Base-by-base conservation (phyloP, 208 protist genomes). In the Crithidia bombi region DNA sequence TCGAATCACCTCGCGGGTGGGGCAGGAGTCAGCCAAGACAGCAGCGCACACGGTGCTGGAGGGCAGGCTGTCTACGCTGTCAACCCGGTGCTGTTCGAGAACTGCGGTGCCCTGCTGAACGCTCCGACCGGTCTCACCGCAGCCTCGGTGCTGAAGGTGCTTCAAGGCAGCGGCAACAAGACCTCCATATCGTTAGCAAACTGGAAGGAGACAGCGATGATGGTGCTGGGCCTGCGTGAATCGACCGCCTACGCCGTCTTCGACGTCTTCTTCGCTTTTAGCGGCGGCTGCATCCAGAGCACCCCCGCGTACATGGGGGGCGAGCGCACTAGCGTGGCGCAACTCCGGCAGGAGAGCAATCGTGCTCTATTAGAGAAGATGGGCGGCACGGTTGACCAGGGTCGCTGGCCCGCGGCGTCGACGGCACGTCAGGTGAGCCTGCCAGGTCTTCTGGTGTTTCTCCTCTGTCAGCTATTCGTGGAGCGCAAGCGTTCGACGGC, bases 211-310 rank as follows among this genome's bases (percentile, higher is more conserved):
- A 80, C 91, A 32, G 89, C 90, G 5, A 73, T 81, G 17, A 87
- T 66, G 30, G 67, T 91, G 19, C 73, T 97, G 10, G 86, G 85
- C 11, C 66, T 97, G 55, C 75, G 70, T 15, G 87, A 88, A 61
- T 56, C 75, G 0, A 83, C 85, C 21, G 90, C 92, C 12, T 90
- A 90, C 66, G 81, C 75, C 38, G 65, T 97, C 15, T 97, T 97
- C 65, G 92, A 97, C 74, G 88, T 95, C 17, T 93, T 94, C 46
- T 95, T 90, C 56, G 88, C 88, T 14, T 55, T 94, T 21, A 93
- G 85, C 28, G 88, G 89, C 9, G 89, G 86, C 61, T 93, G 82
- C 73, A 86, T 94, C 26, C 89, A 93, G 73, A 77, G 71, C 23
- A 86, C 77, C 0, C 74, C 85, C 11, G 80, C 83, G 3, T 83